Percentiles rank a stretch among this genome's conserved stretches.
Evolutionary conservation across 345 rosid species (phyloP).

Genomic region (Alliaria petiolata): DNA sequence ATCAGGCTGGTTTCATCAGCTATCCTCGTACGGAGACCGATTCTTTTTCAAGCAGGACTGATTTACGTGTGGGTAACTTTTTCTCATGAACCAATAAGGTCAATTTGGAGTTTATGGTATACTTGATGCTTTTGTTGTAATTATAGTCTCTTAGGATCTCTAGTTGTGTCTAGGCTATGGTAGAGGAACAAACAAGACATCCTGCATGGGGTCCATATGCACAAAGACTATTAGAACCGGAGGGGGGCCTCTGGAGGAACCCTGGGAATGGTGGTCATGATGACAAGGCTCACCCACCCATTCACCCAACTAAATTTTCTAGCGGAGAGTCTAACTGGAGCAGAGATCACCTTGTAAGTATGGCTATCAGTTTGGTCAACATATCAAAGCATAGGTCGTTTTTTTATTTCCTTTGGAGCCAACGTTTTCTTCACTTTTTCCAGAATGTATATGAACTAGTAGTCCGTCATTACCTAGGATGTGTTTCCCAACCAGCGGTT

Average conservation of each 20-base stretch:
- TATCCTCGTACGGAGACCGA: conserved; percentile 99
- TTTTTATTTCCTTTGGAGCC: background rate
- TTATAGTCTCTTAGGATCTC: conserved; percentile 26
- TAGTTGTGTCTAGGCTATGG: conserved; percentile 56
- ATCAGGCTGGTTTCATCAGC: conserved; percentile 95
- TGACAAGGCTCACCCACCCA: conserved; percentile 99
- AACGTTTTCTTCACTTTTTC: conserved; percentile 12
- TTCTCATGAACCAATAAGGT: conserved; percentile 7
- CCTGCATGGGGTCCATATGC: conserved; percentile 94
- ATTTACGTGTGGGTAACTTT: conserved; percentile 77
- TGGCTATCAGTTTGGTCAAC: conserved; percentile 8
- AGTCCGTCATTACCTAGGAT: conserved; percentile 94
- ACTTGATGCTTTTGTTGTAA: conserved; percentile 2
- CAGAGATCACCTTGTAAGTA: conserved; percentile 79
- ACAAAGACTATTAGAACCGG: conserved; percentile 69
- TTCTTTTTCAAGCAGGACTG: conserved; percentile 76
- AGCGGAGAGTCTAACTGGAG: conserved; percentile 83
- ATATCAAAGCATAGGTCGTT: background rate
- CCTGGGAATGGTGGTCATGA: conserved; percentile 96
- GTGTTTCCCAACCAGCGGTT: conserved; percentile 95
- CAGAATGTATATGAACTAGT: conserved; percentile 93
- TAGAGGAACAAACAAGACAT: conserved; percentile 79
- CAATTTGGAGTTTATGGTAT: conserved; percentile 6
- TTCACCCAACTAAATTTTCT: conserved; percentile 95
- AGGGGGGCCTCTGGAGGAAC: conserved; percentile 84